Base-by-base conservation (phyloP, 441 rosid genomes). In the Populus hybrid region DNA sequence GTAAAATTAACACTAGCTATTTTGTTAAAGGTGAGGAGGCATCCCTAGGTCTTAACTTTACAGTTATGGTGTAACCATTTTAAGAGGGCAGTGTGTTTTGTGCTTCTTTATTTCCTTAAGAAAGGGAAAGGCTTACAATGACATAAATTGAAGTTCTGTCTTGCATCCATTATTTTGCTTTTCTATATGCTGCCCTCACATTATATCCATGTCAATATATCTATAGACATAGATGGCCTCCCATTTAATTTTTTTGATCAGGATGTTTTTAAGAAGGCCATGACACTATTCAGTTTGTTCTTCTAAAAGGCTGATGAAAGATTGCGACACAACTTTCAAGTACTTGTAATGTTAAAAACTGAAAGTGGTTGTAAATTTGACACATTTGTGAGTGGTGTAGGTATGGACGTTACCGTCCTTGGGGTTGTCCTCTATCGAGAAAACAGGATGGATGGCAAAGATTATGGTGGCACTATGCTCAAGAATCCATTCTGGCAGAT, bases 401-500 rank as follows among this genome's bases (percentile, higher is more conserved):
- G 90, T 95, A 93, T 83, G 98, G 99, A 77, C 91, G 97, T 36
- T 93, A 92, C 86, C 97, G 97, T 79, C 99, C 99, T 40, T 85
- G 87, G 88, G 82, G 81, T 72, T 85, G 82, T 83, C 86, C 88
- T 80, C 76, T 87, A 80, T 85, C 84, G 35, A 89, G 84, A 82
- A 95, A 95, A 74, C 88, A 85, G 28, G 84, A 82, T 80, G 94
- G 95, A 72, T 93, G 98, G 99, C 91, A 87, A 83, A 90, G 78
- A 81, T 76, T 89, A 80, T 93, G 98, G 98, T 95, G 98, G 99
- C 90, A 74, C 59, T 95, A 95, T 84, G 99, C 97, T 67, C 97
- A 91, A 85, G 82, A 91, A 69, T 92, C 97, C 76, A 69, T 95
- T 75, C 69, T 93, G 67, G 89, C 93, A 72, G 97, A 93, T 87